Percentiles rank a stretch among this genome's conserved stretches.
Conservation (phyloP, 2,329 filamentous ascomycete genomes). For the Microdochium trichocladiopsis region DNA sequence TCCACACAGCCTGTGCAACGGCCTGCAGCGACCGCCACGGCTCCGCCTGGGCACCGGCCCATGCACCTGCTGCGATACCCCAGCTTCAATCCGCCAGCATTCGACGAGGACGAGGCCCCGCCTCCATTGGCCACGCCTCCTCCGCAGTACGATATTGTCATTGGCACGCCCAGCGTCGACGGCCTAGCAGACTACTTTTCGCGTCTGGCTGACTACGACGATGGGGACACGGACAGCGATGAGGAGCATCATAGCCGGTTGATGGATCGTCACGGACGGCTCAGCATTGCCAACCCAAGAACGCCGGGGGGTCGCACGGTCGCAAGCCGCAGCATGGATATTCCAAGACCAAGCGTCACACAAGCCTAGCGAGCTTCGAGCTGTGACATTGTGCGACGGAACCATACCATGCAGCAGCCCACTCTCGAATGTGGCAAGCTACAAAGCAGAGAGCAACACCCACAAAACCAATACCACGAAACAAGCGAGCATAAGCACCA, state of each 20-base stretch:
- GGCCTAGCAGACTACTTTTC: slow-evolving; percentile 81
- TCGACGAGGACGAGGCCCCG: slow-evolving; percentile 73
- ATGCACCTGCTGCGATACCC: slow-evolving; percentile 80
- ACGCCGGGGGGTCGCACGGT: slow-evolving; percentile 46
- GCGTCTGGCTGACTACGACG: slow-evolving; percentile 66
- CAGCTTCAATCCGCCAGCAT: slow-evolving; percentile 82
- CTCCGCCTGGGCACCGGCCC: slow-evolving; percentile 47
- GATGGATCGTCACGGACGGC: slow-evolving; percentile 42
- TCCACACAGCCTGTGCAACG: slow-evolving; percentile 17
- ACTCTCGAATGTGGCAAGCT: too few species aligned
- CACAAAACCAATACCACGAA: too few species aligned
- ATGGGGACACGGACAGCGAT: slow-evolving; percentile 26
- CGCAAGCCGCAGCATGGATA: slow-evolving; percentile 50
- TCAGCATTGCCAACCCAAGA: slow-evolving; percentile 50
- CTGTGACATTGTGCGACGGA: too few species aligned
- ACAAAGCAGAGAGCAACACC: too few species aligned
- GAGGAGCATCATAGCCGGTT: slow-evolving; percentile 28
- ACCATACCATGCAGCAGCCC: too few species aligned
- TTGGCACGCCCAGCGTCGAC: slow-evolving; percentile 62
- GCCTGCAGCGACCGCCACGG: slow-evolving; percentile 1
- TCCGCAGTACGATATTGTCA: slow-evolving; percentile 74
- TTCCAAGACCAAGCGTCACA: slow-evolving; percentile 32
- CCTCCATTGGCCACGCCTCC: slow-evolving; percentile 67
- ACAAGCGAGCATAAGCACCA: too few species aligned
- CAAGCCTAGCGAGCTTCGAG: slow-evolving; percentile 6